Conservation (phyloP, 805 yeast species). For the Zygosaccharomyces rouxii region DNA sequence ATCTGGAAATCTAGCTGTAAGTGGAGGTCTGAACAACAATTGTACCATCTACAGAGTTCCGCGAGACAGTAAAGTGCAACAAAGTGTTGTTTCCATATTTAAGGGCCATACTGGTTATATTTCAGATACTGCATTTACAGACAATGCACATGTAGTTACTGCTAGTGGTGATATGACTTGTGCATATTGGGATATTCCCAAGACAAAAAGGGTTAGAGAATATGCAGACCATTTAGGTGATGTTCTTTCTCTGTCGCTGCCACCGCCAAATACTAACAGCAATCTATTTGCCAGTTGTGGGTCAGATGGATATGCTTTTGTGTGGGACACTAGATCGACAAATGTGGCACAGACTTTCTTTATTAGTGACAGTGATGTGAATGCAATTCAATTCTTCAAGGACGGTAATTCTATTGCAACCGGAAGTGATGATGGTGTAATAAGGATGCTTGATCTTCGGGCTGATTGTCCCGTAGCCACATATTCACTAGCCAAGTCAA, state of each 20-base stretch:
- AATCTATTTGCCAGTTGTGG: slow-evolving; percentile 56
- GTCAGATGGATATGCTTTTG: slow-evolving; percentile 60
- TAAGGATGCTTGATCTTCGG: slow-evolving; percentile 69
- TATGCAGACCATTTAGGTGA: slow-evolving; percentile 71
- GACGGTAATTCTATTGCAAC: slow-evolving; percentile 65
- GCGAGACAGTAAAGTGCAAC: slow-evolving; percentile 35
- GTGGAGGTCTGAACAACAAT: slow-evolving; percentile 78
- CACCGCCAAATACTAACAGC: slow-evolving; percentile 21
- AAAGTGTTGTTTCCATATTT: slow-evolving; percentile 48
- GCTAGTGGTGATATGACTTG: slow-evolving; percentile 82
- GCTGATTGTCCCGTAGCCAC: slow-evolving; percentile 63
- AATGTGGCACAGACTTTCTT: slow-evolving; percentile 47
- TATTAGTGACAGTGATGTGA: slow-evolving; percentile 61
- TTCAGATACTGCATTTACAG: slow-evolving; percentile 66
- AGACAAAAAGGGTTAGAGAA: slow-evolving; percentile 49
- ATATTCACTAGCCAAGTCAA: slow-evolving; percentile 37
- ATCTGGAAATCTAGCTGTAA: slow-evolving; percentile 59
- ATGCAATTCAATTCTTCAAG: slow-evolving; percentile 57
- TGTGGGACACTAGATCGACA: slow-evolving; percentile 61
- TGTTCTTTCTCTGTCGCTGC: slow-evolving; percentile 47
- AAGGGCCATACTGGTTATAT: slow-evolving; percentile 83
- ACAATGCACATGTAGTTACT: slow-evolving; percentile 54
- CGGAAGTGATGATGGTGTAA: slow-evolving; percentile 75
- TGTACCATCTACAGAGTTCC: slow-evolving; percentile 62
- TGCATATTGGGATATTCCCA: slow-evolving; percentile 71